Conservation (phyloP, 495 filamentous ascomycete genomes). For the Daldinia concentrica region DNA sequence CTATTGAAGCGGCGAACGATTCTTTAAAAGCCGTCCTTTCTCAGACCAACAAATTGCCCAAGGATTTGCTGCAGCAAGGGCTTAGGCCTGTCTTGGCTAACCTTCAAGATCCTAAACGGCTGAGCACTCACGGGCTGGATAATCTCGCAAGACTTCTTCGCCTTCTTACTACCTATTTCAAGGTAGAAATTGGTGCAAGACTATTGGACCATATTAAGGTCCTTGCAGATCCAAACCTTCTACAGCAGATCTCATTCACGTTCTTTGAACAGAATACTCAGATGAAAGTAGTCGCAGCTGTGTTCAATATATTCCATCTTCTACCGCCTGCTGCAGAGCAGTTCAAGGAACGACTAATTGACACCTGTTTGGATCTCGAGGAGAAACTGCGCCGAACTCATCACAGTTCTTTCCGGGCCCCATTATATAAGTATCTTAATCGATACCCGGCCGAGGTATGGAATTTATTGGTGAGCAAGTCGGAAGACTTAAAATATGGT, state of each 20-base stretch:
- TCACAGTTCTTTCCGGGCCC: conserved; percentile 91
- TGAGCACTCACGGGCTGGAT: conserved; percentile 89
- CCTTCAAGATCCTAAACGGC: conserved; percentile 88
- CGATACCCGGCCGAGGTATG: conserved; percentile 89
- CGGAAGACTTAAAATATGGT: conserved; percentile 85
- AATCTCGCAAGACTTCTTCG: conserved; percentile 89
- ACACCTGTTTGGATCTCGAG: conserved; percentile 89
- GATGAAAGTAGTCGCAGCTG: conserved; percentile 92
- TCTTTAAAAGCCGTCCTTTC: conserved; percentile 85
- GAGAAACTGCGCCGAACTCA: conserved; percentile 85
- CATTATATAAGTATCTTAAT: conserved; percentile 94
- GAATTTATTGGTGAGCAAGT: conserved; percentile 74
- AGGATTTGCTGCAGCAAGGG: conserved; percentile 93
- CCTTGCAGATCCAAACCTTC: conserved; percentile 78
- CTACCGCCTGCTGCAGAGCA: conserved; percentile 86
- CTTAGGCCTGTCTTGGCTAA: conserved; percentile 94
- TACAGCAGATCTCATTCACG: conserved; percentile 93
- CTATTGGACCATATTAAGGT: conserved; percentile 91
- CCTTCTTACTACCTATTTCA: conserved; percentile 97
- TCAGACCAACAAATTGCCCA: conserved; percentile 90
- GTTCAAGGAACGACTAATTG: conserved; percentile 88
- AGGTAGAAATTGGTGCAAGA: conserved; percentile 93
- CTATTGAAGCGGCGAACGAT: conserved; percentile 92
- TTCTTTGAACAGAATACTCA: conserved; percentile 89
- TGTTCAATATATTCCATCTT: conserved; percentile 96